Conservation (phyloP, 164 flowering plant species). For the Dillenia suffruticosa region DNA sequence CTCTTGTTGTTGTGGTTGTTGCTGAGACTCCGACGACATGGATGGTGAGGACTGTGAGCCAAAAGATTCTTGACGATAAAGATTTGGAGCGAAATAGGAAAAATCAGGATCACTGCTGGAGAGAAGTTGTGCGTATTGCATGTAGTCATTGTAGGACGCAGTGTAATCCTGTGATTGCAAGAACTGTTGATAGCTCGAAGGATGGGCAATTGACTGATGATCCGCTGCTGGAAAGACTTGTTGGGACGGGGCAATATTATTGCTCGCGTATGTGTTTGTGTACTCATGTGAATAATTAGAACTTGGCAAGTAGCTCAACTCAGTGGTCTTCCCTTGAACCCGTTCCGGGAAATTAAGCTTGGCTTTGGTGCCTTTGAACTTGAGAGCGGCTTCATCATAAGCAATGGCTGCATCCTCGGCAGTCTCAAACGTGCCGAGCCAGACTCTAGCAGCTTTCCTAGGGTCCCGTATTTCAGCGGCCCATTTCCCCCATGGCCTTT, state of each 20-base stretch:
- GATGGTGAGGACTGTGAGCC: conserved; percentile 9
- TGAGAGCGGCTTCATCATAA: conserved; percentile 66
- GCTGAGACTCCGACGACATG: conserved; percentile 13
- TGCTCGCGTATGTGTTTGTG: too few species aligned
- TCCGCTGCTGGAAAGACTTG: too few species aligned
- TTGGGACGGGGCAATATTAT: too few species aligned
- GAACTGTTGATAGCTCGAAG: too few species aligned
- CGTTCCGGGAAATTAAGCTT: conserved; percentile 67
- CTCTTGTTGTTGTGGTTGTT: conserved; percentile 11
- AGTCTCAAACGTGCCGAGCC: conserved; percentile 75
- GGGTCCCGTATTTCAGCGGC: conserved; percentile 78
- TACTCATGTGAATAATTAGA: too few species aligned
- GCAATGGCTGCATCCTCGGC: conserved; percentile 70
- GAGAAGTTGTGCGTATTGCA: conserved; percentile 31
- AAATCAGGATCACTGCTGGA: conserved; percentile 17
- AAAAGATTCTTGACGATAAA: conserved; percentile 10
- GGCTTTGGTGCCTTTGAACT: conserved; percentile 64
- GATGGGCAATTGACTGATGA: too few species aligned
- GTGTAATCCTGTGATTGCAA: too few species aligned
- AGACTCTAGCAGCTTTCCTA: conserved; percentile 62
- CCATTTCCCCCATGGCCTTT: conserved; percentile 81
- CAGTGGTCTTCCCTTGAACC: conserved; percentile 27
- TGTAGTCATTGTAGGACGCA: conserved; percentile 3
- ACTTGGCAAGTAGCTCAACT: too few species aligned
- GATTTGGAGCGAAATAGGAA: conserved; percentile 9